Percentiles rank a stretch among this genome's conserved stretches.
These are phyloP conservation scores for Fusarium sp. DNA, from an alignment of 2,329 filamentous ascomycete genomes.

Conservation along the genomic window DNA sequence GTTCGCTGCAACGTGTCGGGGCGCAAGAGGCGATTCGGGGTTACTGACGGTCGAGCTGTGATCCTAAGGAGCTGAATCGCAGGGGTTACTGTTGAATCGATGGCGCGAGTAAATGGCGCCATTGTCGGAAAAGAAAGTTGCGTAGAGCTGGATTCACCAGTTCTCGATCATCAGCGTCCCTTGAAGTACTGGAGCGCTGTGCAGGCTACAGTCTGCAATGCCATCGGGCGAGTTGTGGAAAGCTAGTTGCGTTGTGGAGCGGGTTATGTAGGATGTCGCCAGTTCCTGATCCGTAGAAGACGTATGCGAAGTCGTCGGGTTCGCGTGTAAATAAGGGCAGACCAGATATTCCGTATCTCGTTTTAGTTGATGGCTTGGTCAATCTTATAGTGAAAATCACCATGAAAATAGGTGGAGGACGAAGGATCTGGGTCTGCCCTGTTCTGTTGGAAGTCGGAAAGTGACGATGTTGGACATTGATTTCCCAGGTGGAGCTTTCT, in stretches of 20 bases:
- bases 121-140: slow-evolving; percentile 32
- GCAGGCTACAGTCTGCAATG: slow-evolving; percentile 40
- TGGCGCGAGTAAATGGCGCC: slow-evolving; percentile 36
- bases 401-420: slow-evolving; percentile 18
- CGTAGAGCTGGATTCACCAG: slow-evolving; percentile 9
- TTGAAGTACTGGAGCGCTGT: slow-evolving; percentile 38
- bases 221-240: slow-evolving; percentile 41
- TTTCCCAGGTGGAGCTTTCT: slow-evolving; percentile 38
- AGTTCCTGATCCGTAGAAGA: background rate
- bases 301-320: background rate
- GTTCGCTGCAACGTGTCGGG: slow-evolving; percentile 4
- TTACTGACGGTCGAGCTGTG: slow-evolving; percentile 18
- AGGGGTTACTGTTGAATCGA: slow-evolving; percentile 22
- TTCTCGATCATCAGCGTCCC: slow-evolving; percentile 41
- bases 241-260: slow-evolving; percentile 16
- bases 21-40: slow-evolving; percentile 6
- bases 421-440: slow-evolving; percentile 30
- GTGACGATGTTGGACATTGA: slow-evolving; percentile 44
- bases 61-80: slow-evolving; percentile 35
- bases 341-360: background rate
- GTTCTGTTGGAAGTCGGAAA: slow-evolving; percentile 30
- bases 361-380: background rate
- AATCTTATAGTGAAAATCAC: background rate
- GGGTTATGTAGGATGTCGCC: slow-evolving; percentile 23
- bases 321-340: background rate